Conservation (phyloP, 768 basidiomycete genomes). For the Mycena chlorophos region DNA sequence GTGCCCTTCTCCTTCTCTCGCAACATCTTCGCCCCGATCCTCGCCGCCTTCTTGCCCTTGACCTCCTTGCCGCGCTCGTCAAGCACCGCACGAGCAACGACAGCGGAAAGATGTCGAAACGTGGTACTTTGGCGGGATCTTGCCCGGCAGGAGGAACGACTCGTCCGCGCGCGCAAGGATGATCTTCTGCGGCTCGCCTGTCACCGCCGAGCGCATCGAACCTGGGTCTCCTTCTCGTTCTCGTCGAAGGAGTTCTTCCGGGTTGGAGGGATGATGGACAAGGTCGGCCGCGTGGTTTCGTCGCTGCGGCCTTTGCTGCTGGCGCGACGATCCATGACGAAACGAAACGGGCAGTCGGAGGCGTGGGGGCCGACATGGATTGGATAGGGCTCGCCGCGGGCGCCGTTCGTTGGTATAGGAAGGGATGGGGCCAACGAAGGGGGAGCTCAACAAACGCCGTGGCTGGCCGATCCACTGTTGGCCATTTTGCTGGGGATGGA, state of each 20-base stretch:
- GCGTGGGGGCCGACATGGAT: constrained; percentile 23
- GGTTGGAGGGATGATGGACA: constrained; percentile 27
- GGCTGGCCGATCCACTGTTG: no score
- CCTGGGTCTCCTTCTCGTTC: constrained; percentile 5
- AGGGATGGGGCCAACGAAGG: no score
- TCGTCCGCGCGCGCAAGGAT: constrained; percentile 46
- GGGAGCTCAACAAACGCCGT: no score
- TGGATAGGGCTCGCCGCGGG: constrained; percentile 5
- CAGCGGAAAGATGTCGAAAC: constrained; percentile 71
- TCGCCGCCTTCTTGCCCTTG: constrained; percentile 62
- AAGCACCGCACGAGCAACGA: constrained; percentile 54
- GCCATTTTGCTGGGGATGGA: no score
- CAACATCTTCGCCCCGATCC: constrained; percentile 51
- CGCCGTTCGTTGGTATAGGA: constrained; percentile 25
- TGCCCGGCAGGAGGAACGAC: constrained; percentile 49
- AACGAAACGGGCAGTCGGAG: constrained; percentile 32
- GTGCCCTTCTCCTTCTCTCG: constrained; percentile 39
- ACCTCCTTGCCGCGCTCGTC: constrained; percentile 47
- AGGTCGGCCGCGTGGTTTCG: constrained; percentile 20
- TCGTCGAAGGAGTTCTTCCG: constrained; percentile 7
- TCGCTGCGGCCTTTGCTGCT: constrained; percentile 16
- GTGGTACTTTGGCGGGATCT: constrained; percentile 58
- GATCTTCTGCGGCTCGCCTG: constrained; percentile 31
- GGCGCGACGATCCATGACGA: constrained; percentile 9
- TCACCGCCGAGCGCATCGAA: constrained; percentile 9